A percentile compares a stretch with the other conserved stretches of the same genome.
These are phyloP conservation scores for Rhodotorula sp. DNA, from an alignment of 1,284 basidiomycete genomes.

Conservation along the genomic window DNA sequence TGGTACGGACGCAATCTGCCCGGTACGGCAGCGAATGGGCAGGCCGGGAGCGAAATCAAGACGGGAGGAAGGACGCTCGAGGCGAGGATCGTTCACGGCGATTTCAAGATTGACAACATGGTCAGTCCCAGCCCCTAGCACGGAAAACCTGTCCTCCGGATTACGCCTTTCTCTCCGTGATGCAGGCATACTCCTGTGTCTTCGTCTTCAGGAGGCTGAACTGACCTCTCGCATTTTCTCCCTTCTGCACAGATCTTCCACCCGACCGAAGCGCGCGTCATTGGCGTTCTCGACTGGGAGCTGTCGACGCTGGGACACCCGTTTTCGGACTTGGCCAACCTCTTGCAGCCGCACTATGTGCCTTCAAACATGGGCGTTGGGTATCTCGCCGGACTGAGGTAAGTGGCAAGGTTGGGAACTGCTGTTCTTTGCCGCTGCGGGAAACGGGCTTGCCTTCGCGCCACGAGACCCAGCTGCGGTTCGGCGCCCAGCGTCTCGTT, in stretches of 20 bases:
- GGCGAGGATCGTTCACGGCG: conserved; percentile 77
- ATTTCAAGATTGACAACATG: conserved; percentile 95
- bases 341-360: conserved; percentile 79
- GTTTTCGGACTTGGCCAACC: conserved; percentile 85
- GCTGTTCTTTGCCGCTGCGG: not conserved
- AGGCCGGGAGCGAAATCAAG: not conserved
- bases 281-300: conserved; percentile 96
- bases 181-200: not conserved
- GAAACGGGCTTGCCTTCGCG: not conserved
- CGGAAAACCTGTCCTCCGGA: not conserved
- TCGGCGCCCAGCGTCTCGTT: not conserved
- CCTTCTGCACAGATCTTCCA: conserved; percentile 66
- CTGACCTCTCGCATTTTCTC: not conserved
- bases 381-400: conserved; percentile 17
- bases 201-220: not conserved
- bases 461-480: too few species aligned
- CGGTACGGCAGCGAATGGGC: conserved; percentile 59
- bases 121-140: conserved; percentile 26
- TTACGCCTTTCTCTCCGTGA: not conserved
- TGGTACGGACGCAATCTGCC: conserved; percentile 78
- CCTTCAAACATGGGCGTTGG: conserved; percentile 49
- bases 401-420: not conserved
- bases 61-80: conserved; percentile 51
- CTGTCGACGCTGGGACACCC: conserved; percentile 71
- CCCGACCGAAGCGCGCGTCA: conserved; percentile 82